Conservation (phyloP, 2,329 filamentous ascomycete genomes). For the Chrysosporium keratinophilum region DNA sequence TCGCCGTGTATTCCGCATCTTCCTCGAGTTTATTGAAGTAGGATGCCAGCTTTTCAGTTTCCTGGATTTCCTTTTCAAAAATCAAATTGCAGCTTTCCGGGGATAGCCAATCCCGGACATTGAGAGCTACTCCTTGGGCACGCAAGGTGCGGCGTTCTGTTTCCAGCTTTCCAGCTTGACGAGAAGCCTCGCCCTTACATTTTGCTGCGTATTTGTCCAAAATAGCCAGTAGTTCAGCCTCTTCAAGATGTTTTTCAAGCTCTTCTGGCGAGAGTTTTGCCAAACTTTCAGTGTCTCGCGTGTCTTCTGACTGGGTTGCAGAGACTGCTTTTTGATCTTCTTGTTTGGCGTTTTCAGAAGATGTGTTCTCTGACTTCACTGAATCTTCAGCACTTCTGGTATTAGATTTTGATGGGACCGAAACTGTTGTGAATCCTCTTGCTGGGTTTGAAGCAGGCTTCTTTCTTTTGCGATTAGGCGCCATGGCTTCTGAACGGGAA, state of each 20-base stretch:
- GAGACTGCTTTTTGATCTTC: not conserved
- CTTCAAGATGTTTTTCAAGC: conserved; percentile 78
- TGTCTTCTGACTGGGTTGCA: conserved; percentile 16
- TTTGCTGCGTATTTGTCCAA: conserved; percentile 77
- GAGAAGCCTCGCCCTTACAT: conserved; percentile 64
- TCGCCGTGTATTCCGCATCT: conserved; percentile 20
- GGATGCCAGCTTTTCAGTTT: conserved; percentile 27
- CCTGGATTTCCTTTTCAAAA: conserved; percentile 49
- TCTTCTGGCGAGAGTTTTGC: conserved; percentile 62
- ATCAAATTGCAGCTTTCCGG: conserved; percentile 68
- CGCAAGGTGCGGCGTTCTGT: conserved; percentile 77
- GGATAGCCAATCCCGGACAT: conserved; percentile 66
- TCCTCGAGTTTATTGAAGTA: conserved; percentile 4
- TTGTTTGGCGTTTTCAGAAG: not conserved
- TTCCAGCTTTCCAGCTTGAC: conserved; percentile 67
- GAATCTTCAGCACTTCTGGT: conserved; percentile 27
- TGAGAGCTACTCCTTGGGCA: conserved; percentile 62
- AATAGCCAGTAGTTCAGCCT: conserved; percentile 76
- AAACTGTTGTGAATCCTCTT: conserved; percentile 87
- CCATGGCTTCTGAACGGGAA: conserved; percentile 10
- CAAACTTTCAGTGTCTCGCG: conserved; percentile 4
- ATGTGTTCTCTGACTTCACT: not conserved
- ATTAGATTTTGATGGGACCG: conserved; percentile 74
- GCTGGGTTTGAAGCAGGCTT: conserved; percentile 80
- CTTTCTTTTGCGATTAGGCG: conserved; percentile 50